Evolutionary conservation across 2,329 filamentous ascomycete species (phyloP).

Genomic region (Colletotrichum truncatum): DNA sequence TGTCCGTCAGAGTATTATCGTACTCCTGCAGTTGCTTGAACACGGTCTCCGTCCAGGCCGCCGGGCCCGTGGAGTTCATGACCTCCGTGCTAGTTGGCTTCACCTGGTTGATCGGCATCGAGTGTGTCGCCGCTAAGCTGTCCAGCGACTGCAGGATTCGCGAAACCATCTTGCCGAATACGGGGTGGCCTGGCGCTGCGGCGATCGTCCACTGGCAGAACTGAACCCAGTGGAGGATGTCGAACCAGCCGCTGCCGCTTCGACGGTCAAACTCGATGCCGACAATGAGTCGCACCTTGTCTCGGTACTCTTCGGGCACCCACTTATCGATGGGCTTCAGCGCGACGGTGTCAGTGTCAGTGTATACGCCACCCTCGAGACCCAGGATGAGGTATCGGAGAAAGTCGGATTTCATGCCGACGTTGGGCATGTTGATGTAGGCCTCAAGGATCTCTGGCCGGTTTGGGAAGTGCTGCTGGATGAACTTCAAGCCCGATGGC

Average conservation of each 20-base stretch:
- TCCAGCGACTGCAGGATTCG: constrained; percentile 35
- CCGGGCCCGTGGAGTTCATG: constrained; percentile 42
- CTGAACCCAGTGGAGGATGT: constrained; percentile 35
- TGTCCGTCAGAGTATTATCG: constrained; percentile 31
- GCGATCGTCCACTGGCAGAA: constrained; percentile 35
- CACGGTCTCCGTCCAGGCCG: constrained; percentile 42
- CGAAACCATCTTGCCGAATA: constrained; percentile 38
- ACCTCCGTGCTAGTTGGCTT: constrained; percentile 38
- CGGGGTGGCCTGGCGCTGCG: constrained; percentile 36
- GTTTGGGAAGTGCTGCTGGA: constrained; percentile 25
- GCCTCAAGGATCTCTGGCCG: constrained; percentile 31
- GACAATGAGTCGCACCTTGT: constrained; percentile 33
- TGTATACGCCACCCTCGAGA: constrained; percentile 80
- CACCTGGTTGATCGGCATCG: constrained; percentile 18
- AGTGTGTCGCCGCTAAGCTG: constrained; percentile 11
- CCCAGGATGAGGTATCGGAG: constrained; percentile 77
- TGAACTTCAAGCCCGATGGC: constrained; percentile 36
- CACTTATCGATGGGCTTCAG: constrained; percentile 45
- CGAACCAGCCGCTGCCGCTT: constrained; percentile 33
- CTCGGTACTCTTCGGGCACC: constrained; percentile 35
- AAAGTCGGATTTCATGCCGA: constrained; percentile 67
- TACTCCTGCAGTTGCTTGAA: constrained; percentile 37
- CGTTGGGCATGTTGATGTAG: constrained; percentile 36
- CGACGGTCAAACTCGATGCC: constrained; percentile 41
- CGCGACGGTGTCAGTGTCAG: constrained; percentile 55